Evolutionary conservation across 2,329 filamentous ascomycete species (phyloP), one percentile per base, ranked within the genome.

Genomic region (Mariannaea elegans): DNA sequence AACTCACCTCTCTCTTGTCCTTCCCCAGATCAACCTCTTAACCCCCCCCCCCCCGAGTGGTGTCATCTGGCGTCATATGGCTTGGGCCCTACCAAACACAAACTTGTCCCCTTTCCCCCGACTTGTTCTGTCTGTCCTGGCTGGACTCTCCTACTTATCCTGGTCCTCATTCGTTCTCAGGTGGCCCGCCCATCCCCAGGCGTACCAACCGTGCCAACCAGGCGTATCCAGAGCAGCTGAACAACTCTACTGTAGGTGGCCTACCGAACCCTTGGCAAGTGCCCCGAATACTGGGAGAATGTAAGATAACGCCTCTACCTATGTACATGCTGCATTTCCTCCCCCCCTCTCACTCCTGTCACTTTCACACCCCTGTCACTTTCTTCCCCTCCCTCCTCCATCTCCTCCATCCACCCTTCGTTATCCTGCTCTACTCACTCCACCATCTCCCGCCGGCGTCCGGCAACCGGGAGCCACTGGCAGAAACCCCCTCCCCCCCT

Each of bases 31-130:
- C 24, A 7, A 31, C 27, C 27, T 31, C 27, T 31, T 31, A n/a
- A n/a, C n/a, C n/a, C n/a, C 27, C 34, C 34, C 39, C 47, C 38
- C 31, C 34, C 49, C 54, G 41, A 32, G 54, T 68, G 68, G 63
- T 69, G 50, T 50, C 62, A 63, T 66, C 48, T 61, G 61, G 56
- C 58, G 65, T 70, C 68, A 66, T 56, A 38, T 38, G 3, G 14
- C 34, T n/a, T n/a, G 24, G 9, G 24, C 16, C 18, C 16, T 41
- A 27, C 24, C 24, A 5, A 27, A 27, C 34, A 13, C 34, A 13
- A 16, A 41, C 38, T 18, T 65, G 38, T 54, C 39, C 18, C 32
- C 50, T 49, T 34, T n/a, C 53, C 39, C 21, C 56, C 49, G 54
- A 45, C 48, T 63, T 45, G 39, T 47, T 32, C 36, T 34, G 4